These are phyloP conservation scores for Uromyces viciae-fabae DNA, from an alignment of 1,284 basidiomycete species.

Conservation along the genomic window DNA sequence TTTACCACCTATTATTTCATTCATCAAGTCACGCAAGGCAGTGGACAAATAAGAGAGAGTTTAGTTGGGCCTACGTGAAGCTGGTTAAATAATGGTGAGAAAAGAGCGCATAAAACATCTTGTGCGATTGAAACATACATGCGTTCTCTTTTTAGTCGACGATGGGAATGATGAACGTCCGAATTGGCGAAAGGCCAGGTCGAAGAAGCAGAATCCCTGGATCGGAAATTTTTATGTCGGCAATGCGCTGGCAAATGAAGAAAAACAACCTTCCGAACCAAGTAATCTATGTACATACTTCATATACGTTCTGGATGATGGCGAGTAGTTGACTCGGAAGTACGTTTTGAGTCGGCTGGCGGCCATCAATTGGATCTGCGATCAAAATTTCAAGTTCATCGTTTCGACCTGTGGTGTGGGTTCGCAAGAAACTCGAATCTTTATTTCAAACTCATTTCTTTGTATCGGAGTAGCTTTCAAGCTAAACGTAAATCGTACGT, in stretches of 20 bases:
- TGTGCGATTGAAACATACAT: not conserved
- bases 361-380: not conserved
- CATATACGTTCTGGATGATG: constrained; percentile 23
- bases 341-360: not conserved
- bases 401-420: constrained; percentile 25
- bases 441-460: not conserved
- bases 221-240: not conserved
- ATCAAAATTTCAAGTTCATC: constrained; percentile 6
- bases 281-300: not conserved
- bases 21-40: no score
- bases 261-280: not conserved
- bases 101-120: not conserved
- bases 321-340: constrained; percentile 16
- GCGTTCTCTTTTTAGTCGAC: not conserved
- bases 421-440: not conserved
- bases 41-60: no score
- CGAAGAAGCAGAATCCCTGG: constrained; percentile 21
- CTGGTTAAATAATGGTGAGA: no score
- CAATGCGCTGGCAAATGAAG: not conserved
- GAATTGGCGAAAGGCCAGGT: not conserved
- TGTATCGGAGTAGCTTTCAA: not conserved
- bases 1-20: not conserved
- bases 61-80: no score
- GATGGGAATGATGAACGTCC: not conserved
- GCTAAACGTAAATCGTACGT: not conserved